Evolutionary conservation across 805 yeast genomes (phyloP), one percentile per base, ranked within the genome.

Genomic region (Saccharomycopsis schoenii): DNA sequence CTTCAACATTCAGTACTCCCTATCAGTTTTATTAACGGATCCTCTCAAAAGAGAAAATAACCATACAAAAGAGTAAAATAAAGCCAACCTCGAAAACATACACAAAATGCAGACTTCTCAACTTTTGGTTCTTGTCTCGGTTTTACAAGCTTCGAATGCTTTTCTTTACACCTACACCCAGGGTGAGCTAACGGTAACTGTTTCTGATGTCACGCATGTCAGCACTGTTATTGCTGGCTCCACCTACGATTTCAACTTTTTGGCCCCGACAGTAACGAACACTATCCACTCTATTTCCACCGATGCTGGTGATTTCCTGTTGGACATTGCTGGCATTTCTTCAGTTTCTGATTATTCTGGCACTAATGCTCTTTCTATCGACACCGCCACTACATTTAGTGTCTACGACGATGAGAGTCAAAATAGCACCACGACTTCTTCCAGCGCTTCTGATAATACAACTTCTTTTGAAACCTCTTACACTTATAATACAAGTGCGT

Each of bases 111-210:
- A 34, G 24, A 24, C 24, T 5, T 11, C 39, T 52, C 56, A 52
- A 52, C 40, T 52, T 34, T 17, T 17, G 6, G 14, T 34, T 52
- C 37, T 34, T 25, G 39, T 41, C 10, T 52, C 41, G 6, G n/a
- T 11, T 34, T 52, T 36, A 14, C 56, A 52, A 52, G 14, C n/a
- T 8, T 52, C 51, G 25, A 37, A 41, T 21, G 64, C 60, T 17
- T 63, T 63, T 36, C 52, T 61, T 25, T 63, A 63, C 50, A 61
- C 64, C 15, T 63, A 61, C 36, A 51, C 61, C n/a, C 61, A 61
- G 11, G 65, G 60, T n/a, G 64, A 61, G 10, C 42, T 63, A 8
- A 57, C 59, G 14, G 56, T 57, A 19, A 61, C 64, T 3, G 58
- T 63, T 2, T 51, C 64, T 1, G 37, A 37, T 10, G 58, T 25